Conservation (phyloP, 148 eudicot species). For the Rhododendron ovatum region DNA sequence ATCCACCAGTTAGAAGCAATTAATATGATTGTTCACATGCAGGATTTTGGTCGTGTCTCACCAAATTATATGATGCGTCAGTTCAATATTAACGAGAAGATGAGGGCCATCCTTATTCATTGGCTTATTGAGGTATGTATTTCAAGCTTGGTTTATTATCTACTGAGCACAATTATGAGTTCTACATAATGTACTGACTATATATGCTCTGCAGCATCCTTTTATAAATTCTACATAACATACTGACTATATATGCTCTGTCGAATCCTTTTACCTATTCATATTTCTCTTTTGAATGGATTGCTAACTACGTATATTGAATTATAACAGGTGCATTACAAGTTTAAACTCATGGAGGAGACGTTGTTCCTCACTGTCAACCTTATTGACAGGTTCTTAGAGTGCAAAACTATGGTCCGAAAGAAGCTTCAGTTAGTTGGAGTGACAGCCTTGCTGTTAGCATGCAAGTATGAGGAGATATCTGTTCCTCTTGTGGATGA, state of each 20-base stretch:
- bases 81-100: slow-evolving; percentile 56
- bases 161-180: background rate
- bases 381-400: slow-evolving; percentile 15
- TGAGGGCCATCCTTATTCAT: slow-evolving; percentile 81
- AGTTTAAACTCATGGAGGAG: slow-evolving; percentile 34
- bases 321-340: slow-evolving; percentile 51
- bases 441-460: slow-evolving; percentile 14
- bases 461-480: slow-evolving; percentile 24
- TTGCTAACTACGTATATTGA: background rate
- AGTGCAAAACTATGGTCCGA: background rate
- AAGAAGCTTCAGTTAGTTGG: slow-evolving; percentile 20
- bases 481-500: slow-evolving; percentile 13
- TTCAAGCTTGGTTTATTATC: background rate
- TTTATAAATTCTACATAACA: no score
- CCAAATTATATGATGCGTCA: slow-evolving; percentile 57
- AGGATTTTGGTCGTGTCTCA: slow-evolving; percentile 45
- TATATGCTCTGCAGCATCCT: no score
- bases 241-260: background rate
- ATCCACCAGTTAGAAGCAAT: no score
- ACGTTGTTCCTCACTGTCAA: slow-evolving; percentile 17
- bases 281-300: no score
- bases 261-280: background rate
- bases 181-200: no score
- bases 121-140: slow-evolving; percentile 79
- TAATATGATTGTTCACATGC: no score